Evolutionary conservation across 768 basidiomycete genomes (phyloP), one percentile per base, ranked within the genome.

Genomic region (Agaricus sinodeliciosus): DNA sequence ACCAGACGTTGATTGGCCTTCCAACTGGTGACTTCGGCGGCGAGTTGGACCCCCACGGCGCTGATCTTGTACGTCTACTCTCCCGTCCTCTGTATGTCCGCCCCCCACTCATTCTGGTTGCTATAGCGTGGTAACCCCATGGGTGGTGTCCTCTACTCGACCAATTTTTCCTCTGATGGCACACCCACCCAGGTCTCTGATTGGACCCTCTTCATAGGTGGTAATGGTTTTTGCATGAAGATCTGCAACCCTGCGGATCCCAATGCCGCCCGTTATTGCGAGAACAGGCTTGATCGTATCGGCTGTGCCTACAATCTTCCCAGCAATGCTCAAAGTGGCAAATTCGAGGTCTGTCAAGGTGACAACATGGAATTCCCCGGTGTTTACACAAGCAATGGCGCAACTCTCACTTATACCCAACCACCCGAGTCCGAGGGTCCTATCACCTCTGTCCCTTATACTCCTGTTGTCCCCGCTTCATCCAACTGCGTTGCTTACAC

Each of bases 61-160:
- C 85, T 55, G 87, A 89, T 63, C 49, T 69, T 19, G 67, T 63
- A 31, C 49, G 67, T 64, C 9, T 28, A 25, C 25, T 40, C 35
- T 2, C 16, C 26, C 27, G 8, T 16, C 15, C 18, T 11, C 16
- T n/a, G 19, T 40, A 3, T 28, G 16, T n/a, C 7, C 1, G n/a
- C 8, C 40, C 8, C 15, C 50, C 56, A 47, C 55, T 48, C 18
- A 54, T 19, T 42, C 52, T 52, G 12, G 57, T 84, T 76, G 78
- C 83, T 58, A 85, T 86, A 85, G 79, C 81, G 84, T 58, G 89
- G 89, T 13, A 92, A 90, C 70, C 87, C 87, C 3, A 71, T 88
- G 25, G 89, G 89, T 57, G 85, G 80, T 45, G 64, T 90, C 25
- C 53, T 88, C 40, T 91, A 76, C 71, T 81, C 86, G 0, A 82